These are phyloP conservation scores for Russula compacta DNA, from an alignment of 768 basidiomycete species.

Conservation along the genomic window DNA sequence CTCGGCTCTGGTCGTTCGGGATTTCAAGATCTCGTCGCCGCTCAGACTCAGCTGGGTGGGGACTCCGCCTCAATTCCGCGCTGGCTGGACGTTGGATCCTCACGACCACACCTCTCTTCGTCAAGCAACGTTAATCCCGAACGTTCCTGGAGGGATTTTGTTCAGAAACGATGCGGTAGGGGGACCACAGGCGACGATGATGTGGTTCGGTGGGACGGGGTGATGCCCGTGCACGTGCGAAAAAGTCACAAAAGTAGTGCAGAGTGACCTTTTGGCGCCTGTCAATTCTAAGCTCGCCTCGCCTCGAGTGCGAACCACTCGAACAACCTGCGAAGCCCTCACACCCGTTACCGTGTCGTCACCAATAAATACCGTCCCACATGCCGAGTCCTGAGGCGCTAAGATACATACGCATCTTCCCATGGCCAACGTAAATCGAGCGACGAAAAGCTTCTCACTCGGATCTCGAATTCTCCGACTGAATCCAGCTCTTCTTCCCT, in stretches of 20 bases:
- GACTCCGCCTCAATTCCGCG: conserved; percentile 20
- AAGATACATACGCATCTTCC: neutral
- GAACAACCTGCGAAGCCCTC: neutral
- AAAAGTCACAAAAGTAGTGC: conserved; percentile 1
- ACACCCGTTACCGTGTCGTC: neutral
- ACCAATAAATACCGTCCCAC: neutral
- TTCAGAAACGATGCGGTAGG: neutral
- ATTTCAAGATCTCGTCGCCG: conserved; percentile 23
- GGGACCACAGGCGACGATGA: conserved; percentile 5
- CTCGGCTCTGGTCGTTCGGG: conserved; percentile 18
- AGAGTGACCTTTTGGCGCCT: neutral
- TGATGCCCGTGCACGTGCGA: conserved; percentile 18
- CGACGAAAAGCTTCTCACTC: neutral
- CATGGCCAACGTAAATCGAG: neutral
- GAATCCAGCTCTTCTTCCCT: neutral
- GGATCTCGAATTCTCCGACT: conserved; percentile 13
- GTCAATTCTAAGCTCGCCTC: neutral
- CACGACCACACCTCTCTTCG: neutral
- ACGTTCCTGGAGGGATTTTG: neutral
- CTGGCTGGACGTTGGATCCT: neutral
- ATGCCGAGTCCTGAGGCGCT: neutral
- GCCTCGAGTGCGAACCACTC: neutral
- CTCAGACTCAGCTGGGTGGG: conserved; percentile 17
- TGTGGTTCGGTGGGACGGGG: conserved; percentile 18
- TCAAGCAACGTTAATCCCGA: neutral